Conservation (phyloP, 495 filamentous ascomycete species). For the Trichoderma virens region DNA sequence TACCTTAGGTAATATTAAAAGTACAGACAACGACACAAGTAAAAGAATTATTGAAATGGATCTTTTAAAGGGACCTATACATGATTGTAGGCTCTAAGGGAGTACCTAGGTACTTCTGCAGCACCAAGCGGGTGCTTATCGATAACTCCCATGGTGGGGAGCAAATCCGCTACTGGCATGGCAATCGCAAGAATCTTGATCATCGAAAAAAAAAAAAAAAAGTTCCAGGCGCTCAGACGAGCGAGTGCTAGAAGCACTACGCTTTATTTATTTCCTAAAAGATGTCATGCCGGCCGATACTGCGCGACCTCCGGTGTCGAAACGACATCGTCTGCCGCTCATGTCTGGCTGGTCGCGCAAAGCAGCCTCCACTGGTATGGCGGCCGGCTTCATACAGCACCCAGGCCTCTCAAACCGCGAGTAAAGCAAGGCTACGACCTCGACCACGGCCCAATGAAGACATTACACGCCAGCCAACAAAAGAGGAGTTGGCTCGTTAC, state of each 20-base stretch:
- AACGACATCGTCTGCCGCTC: conserved; percentile 8
- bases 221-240: background rate
- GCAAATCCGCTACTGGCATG: background rate
- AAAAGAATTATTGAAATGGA: too few species aligned
- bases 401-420: background rate
- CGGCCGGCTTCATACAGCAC: background rate
- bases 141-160: background rate
- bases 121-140: background rate
- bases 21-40: too few species aligned
- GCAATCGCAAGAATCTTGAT: background rate
- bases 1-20: too few species aligned
- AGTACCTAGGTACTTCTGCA: background rate
- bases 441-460: background rate
- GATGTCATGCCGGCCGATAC: conserved; percentile 3
- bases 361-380: background rate
- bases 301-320: conserved; percentile 1
- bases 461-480: background rate
- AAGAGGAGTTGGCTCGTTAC: background rate
- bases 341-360: conserved; percentile 1
- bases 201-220: background rate
- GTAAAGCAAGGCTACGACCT: background rate
- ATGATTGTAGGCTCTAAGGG: too few species aligned
- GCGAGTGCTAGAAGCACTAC: background rate
- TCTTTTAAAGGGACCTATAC: too few species aligned
- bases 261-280: background rate